Evolutionary conservation across 2,329 filamentous ascomycete genomes (phyloP).

Genomic region (Beauveria bassiana): DNA sequence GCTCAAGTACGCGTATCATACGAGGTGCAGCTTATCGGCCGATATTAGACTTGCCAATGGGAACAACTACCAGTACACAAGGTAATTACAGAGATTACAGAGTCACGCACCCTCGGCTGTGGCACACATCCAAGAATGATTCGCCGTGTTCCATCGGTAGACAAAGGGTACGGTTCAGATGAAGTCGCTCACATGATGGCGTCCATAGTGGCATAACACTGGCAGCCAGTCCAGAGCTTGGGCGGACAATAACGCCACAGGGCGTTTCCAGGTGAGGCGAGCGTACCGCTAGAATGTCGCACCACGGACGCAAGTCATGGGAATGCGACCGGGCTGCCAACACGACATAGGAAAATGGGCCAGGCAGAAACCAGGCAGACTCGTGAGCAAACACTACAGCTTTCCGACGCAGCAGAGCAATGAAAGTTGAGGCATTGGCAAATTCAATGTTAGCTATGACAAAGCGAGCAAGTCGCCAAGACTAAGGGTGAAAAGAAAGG

Average conservation of each 20-base stretch:
- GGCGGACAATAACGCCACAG: not conserved
- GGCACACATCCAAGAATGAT: not conserved
- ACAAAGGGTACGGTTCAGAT: not conserved
- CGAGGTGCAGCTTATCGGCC: not conserved
- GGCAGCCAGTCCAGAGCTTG: not conserved
- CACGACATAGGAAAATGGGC: not conserved
- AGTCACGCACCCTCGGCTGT: not conserved
- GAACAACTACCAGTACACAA: not conserved
- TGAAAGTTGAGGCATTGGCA: not conserved
- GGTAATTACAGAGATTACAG: not conserved
- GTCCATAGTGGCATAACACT: not conserved
- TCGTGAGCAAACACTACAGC: not conserved
- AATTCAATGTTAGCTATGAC: not conserved
- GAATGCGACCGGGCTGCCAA: not conserved
- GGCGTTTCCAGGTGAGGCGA: constrained; percentile 9
- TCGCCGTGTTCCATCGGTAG: not conserved
- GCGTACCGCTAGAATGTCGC: not conserved
- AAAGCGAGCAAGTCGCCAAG: not conserved
- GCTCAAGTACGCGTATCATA: not conserved
- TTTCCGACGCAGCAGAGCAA: not conserved
- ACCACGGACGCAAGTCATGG: not conserved
- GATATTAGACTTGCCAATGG: not conserved
- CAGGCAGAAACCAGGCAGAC: not conserved
- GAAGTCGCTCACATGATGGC: constrained; percentile 5
- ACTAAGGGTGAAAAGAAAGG: not conserved